These are phyloP conservation scores for Coprinopsis strossmayeri DNA, from an alignment of 768 basidiomycete species.

Conservation along the genomic window DNA sequence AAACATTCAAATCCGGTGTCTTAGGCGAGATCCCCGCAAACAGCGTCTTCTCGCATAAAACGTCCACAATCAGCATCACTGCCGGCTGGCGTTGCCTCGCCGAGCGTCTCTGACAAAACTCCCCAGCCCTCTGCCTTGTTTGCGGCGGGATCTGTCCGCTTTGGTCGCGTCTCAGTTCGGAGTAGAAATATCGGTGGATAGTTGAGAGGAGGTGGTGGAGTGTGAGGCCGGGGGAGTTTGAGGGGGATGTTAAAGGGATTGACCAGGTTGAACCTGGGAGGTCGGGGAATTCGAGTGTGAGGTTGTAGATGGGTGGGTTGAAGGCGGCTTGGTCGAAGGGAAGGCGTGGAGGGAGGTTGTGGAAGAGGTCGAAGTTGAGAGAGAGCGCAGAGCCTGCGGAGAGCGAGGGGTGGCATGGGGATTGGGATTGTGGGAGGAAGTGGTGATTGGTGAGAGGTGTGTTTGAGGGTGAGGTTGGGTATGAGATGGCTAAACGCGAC, in stretches of 20 bases:
- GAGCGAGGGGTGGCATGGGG: constrained; percentile 3
- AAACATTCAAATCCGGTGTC: neutral
- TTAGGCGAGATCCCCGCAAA: constrained; percentile 5
- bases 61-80: constrained; percentile 1
- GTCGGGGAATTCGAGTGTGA: constrained; percentile 5
- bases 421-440: neutral
- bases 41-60: neutral
- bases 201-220: neutral
- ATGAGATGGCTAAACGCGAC: neutral
- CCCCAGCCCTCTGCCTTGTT: neutral
- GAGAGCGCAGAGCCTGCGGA: neutral
- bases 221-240: neutral
- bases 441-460: neutral
- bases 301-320: neutral
- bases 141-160: neutral
- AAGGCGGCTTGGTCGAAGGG: constrained; percentile 6
- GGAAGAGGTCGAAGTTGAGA: constrained; percentile 1
- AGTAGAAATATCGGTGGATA: constrained; percentile 1
- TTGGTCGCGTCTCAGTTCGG: constrained; percentile 4
- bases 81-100: neutral
- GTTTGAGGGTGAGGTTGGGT: neutral
- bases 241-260: neutral
- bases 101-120: neutral
- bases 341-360: neutral
- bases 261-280: neutral